Base-by-base conservation (phyloP, 495 filamentous ascomycete species). In the Lichina pygmaea region DNA sequence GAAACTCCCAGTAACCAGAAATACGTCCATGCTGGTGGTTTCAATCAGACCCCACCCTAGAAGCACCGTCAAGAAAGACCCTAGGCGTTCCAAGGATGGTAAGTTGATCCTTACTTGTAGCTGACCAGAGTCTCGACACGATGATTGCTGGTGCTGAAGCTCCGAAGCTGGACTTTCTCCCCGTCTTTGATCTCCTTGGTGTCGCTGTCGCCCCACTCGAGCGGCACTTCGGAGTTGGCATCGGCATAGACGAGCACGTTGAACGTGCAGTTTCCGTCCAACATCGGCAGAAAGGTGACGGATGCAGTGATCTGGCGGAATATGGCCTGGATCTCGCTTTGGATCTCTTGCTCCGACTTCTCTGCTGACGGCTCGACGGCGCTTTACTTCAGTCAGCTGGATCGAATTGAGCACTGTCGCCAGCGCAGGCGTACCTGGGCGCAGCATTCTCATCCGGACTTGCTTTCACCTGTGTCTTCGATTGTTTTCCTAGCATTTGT, bases 191-290 rank as follows among this genome's bases (percentile, higher is more conserved):
- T 93, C 66, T 97, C 89, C 64, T 93, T 94, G 42, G 91, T 86
- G 57, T 97, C 89, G 54, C 82, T 91, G 62, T 97, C 89, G 34
- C 89, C 89, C 89, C 89, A 97, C 60, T 97, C 91, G 48, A 97
- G 78, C 6, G 89, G 89, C 12, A 97, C 89, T 24, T 97, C 89
- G 17, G 80, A 86, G 59, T 93, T 84, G 7, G 84, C 89, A 55
- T 95, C 89, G 36, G 89, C 91, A 56, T 97, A 97, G 5, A 97
- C 89, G 24, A 97, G 68, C 16, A 97, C 86, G 57, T 97, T 97
- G 68, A 97, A 97, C 10, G 91, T 94, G 68, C 86, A 97, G 53
- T 86, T 75, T 32, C 84, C 83, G 41, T 79, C 76, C 4, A 97
- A 71, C 61, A 93, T 83, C 0, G 89, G 89, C 6, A 97, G 69